Evolutionary conservation across 805 yeast species (phyloP).

Genomic region (Kuraishia piskuri): DNA sequence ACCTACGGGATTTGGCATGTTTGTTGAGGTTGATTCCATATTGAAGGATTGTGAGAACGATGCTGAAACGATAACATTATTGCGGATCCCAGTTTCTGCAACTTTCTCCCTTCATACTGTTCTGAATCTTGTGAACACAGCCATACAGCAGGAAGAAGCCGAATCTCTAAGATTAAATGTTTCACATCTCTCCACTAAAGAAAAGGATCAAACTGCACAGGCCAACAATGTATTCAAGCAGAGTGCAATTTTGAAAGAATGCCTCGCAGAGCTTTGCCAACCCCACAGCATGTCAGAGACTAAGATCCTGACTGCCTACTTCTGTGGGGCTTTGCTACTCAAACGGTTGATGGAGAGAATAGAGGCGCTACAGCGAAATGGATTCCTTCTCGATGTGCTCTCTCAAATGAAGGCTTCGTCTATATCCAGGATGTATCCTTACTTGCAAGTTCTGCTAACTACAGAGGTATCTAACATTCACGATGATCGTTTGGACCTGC

Average conservation of each 20-base stretch:
- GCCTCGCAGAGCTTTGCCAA: background rate
- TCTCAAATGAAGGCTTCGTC: background rate
- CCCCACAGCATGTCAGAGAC: background rate
- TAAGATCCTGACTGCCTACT: background rate
- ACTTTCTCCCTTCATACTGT: background rate
- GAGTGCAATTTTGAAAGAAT: background rate
- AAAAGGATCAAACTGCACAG: background rate
- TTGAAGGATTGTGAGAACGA: background rate
- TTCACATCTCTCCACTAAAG: background rate
- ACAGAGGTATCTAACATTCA: conserved; percentile 23
- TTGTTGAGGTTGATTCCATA: background rate
- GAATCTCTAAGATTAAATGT: background rate
- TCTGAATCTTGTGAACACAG: background rate
- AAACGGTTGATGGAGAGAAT: background rate
- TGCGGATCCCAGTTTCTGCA: background rate
- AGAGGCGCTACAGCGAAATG: background rate
- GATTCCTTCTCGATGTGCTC: background rate
- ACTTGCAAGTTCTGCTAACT: conserved; percentile 23
- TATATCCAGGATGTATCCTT: conserved; percentile 13
- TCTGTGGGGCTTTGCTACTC: background rate
- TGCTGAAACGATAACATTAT: background rate
- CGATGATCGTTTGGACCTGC: conserved; percentile 17
- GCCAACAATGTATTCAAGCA: background rate
- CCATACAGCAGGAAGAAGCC: background rate
- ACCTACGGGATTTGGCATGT: background rate